Percentiles rank a stretch among this genome's conserved stretches.
Conservation (phyloP, 495 filamentous ascomycete genomes). For the Penicillium herquei region DNA sequence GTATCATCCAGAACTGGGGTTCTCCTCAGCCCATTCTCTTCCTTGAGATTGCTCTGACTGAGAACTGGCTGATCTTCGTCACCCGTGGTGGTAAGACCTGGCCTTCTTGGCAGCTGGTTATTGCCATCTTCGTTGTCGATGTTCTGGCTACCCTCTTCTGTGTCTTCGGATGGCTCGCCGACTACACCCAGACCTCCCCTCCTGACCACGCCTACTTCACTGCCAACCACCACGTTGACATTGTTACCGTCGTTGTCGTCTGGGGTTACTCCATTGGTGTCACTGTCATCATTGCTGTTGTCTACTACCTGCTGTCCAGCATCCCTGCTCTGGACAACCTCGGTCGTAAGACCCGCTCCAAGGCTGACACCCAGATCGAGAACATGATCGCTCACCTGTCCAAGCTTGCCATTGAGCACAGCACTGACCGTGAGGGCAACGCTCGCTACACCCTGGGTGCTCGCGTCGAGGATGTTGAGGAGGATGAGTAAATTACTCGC, state of each 20-base stretch:
- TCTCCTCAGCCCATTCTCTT: conserved; percentile 71
- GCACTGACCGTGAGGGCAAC: conserved; percentile 54
- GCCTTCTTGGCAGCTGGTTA: conserved; percentile 71
- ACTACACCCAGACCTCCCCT: conserved; percentile 44
- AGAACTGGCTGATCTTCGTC: conserved; percentile 81
- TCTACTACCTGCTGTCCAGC: conserved; percentile 72
- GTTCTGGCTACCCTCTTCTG: conserved; percentile 68
- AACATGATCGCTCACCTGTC: conserved; percentile 73
- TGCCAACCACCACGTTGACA: conserved; percentile 60
- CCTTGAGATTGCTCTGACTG: conserved; percentile 70
- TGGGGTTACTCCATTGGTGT: conserved; percentile 79
- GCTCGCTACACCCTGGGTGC: conserved; percentile 59
- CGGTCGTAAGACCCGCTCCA: conserved; percentile 73
- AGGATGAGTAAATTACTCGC: conserved; percentile 57
- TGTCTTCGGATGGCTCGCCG: conserved; percentile 68
- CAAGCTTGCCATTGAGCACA: conserved; percentile 74
- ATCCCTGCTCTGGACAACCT: conserved; percentile 70
- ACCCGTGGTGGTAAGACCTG: conserved; percentile 70
- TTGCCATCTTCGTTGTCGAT: conserved; percentile 70
- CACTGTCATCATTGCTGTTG: conserved; percentile 73
- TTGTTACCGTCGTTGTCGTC: conserved; percentile 76
- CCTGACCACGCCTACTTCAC: conserved; percentile 43
- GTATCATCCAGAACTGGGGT: conserved; percentile 72
- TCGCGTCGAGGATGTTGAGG: conserved; percentile 64
- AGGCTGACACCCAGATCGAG: conserved; percentile 74